Evolutionary conservation across 2,329 filamentous ascomycete species (phyloP).

Genomic region (Colletotrichum spaethianum): DNA sequence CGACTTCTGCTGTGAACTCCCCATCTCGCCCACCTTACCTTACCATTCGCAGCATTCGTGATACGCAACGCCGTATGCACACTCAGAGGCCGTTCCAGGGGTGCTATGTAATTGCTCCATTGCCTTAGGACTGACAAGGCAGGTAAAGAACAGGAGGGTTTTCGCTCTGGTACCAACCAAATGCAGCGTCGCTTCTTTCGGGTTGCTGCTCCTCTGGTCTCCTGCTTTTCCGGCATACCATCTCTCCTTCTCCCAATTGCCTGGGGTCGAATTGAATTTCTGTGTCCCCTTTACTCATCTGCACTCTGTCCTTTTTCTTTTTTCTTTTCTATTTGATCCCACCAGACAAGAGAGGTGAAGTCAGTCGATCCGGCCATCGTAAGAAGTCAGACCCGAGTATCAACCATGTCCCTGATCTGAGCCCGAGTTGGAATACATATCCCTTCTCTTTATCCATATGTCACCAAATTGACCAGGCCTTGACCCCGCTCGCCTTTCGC

Average conservation of each 20-base stretch:
- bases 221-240: conserved; percentile 6
- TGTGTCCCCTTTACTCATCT: conserved; percentile 22
- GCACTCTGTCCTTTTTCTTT: not conserved
- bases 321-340: too few relatives aligned
- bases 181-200: not conserved
- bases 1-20: conserved; percentile 16
- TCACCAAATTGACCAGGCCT: conserved; percentile 14
- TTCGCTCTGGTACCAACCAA: conserved; percentile 8
- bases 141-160: not conserved
- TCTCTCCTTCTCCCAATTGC: not conserved
- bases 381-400: not conserved
- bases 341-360: not conserved
- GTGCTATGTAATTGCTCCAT: conserved; percentile 1
- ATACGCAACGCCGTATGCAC: conserved; percentile 1
- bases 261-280: not conserved
- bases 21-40: conserved; percentile 22
- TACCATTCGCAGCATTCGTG: conserved; percentile 11
- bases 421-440: not conserved
- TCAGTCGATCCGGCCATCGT: not conserved
- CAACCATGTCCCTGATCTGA: not conserved
- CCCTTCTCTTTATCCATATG: conserved; percentile 14
- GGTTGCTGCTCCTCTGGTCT: not conserved
- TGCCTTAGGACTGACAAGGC: conserved; percentile 16
- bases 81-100: not conserved
- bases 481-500: conserved; percentile 34